Evolutionary conservation across 2,329 filamentous ascomycete species (phyloP), one percentile per base, ranked within the genome.

Genomic region (Paramyrothecium sp.): DNA sequence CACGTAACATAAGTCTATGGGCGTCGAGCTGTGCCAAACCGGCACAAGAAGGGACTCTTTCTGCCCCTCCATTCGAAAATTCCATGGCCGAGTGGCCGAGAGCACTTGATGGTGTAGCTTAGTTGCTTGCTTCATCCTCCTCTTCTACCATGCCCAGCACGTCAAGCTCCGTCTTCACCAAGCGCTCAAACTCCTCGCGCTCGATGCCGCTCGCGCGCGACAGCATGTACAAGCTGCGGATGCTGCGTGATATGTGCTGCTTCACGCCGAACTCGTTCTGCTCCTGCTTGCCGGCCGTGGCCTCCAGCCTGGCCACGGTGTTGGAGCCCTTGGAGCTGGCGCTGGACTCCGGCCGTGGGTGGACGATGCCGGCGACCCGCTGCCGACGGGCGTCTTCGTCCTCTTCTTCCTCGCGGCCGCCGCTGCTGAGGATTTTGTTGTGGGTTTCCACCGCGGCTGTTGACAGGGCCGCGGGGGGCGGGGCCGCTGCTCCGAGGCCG

Each of bases 171-270:
- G 83, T 86, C 71, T 81, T 82, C 13, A 94, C 83, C 59, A 93
- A 79, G 54, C 83, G 78, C 71, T 90, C 87, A 73, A 94, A 95
- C 69, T 94, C 90, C 34, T 85, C 84, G 49, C 87, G 78, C 53
- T 89, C 85, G 63, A 95, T 92, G 1, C 90, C 90, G 21, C 86
- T 86, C 2, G 87, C 82, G 47, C 82, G 83, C 22, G 90, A 87
- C 60, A 95, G 74, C 62, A 89, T 75, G 71, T 86, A 94, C 62
- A 95, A 73, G 71, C 89, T 92, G 77, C 91, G 89, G 56, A 95
- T 83, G 67, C 87, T 90, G 10, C 89, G 87, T 38, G 87, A 88
- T 49, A 95, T 86, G 72, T 94, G 90, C 73, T 92, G 88, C 72
- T 89, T 90, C 55, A 95, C 85, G 16, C 87, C 89, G 56, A 89